Evolutionary conservation across 2,329 filamentous ascomycete genomes (phyloP), one percentile per base, ranked within the genome.

Genomic region (Alternaria incomplexa): DNA sequence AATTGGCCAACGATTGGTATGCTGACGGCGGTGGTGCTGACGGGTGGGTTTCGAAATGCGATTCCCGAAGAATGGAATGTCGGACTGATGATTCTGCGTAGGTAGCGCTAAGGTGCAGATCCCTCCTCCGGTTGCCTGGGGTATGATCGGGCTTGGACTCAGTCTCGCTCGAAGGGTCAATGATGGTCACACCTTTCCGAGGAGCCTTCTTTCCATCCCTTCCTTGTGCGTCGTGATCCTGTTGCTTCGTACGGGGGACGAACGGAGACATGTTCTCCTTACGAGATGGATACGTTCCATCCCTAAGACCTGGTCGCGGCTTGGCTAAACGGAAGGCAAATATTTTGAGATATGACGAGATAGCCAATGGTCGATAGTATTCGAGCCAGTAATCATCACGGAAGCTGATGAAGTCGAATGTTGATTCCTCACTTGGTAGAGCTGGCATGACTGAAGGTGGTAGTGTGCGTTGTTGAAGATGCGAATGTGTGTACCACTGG

Each of bases 351-450:
- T 98, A 93, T 0, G 93, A 96, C 0, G 96, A 97, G 1, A 98
- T 82, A 0, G 92, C 92, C 8, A 92, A 86, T 0, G 96, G 96
- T 13, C 94, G 89, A 77, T 99, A 99, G 79, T 97, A 98, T 77
- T 99, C 96, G 8, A 96, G 85, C 96, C 96, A 99, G 80, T 97
- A 99, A 79, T 98, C 93, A 75, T 98, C 95, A 63, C 93, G 93
- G 63, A 87, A 88, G 4, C 85, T 82, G 4, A 91, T 81, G 13
- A 72, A 73, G 10, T 62, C 75, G 43, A 69, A 67, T 10, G 63
- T 58, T 13, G 67, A 57, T 13, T 71, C 66, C 6, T 60, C 55
- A 4, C 58, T 66, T 28, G 64, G 62, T 5, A 64, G 7, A 83
- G 83, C 64, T 83, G 85, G 54, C 26, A 77, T 78, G 36, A 79